Conservation (phyloP, 345 rosid genomes). For the Eucalyptus cloeziana region DNA sequence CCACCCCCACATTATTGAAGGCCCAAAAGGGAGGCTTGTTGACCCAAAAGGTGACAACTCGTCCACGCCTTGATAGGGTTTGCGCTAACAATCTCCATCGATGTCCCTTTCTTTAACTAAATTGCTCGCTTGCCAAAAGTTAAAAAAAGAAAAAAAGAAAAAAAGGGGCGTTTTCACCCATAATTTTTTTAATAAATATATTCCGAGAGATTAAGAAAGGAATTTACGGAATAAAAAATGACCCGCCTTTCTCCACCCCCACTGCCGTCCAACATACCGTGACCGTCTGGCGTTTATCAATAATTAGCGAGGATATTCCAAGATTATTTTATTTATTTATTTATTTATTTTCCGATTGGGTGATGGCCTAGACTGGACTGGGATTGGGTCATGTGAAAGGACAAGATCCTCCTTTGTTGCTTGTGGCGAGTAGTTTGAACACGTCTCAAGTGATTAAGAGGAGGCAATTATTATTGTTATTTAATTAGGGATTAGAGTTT, state of each 20-base stretch:
- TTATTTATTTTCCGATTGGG: background rate
- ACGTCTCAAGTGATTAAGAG: background rate
- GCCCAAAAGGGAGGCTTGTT: background rate
- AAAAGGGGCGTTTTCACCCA: background rate
- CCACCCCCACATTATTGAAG: background rate
- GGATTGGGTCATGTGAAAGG: background rate
- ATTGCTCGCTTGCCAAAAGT: background rate
- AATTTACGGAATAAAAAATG: background rate
- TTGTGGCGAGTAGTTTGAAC: background rate
- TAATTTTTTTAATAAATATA: background rate
- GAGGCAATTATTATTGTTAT: background rate
- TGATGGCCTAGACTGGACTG: background rate
- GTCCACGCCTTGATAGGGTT: background rate
- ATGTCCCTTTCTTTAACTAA: background rate
- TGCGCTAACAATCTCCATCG: background rate
- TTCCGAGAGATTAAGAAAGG: background rate
- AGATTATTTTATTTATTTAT: background rate
- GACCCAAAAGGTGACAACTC: background rate
- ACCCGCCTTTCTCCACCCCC: background rate
- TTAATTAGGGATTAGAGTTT: background rate
- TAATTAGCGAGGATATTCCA: background rate
- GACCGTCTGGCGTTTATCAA: background rate
- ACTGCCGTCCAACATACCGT: background rate
- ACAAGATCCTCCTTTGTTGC: background rate
- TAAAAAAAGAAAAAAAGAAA: accelerated